Base-by-base conservation (phyloP, 1,139 yeast species). In the Kodamaea plutei region DNA sequence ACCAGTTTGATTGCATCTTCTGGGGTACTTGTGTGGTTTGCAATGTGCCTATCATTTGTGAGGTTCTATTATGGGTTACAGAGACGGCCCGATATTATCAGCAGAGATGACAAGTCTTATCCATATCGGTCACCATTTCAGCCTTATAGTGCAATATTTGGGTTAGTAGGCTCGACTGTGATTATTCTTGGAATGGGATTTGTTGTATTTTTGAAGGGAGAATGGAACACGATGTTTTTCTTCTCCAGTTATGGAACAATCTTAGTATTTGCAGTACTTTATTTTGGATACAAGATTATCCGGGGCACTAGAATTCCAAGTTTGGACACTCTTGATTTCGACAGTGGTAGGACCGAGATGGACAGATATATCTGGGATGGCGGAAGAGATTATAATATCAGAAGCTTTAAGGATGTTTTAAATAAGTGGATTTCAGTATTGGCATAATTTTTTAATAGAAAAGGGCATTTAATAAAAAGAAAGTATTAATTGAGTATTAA, bases 81-180 rank as follows among this genome's bases (percentile, higher is more conserved):
- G 42, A 55, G 72, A 31, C 60, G 93, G 32, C 84, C 84, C 0
- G 85, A 79, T 50, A 78, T 79, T 26, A 73, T 79, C 23, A 63
- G 70, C 34, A 58, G 87, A 41, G 68, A 77, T 40, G 84, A 79
- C 45, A 70, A 71, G 25, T 61, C 77, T n/a, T 84, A 83, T 50
- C 93, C 94, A 0, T 83, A 79, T 52, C 69, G 73, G 48, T 79
- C 93, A 3, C 85, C 85, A 6, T 69, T 79, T 25, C 95, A 85
- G 49, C 95, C 95, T 0, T 83, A 70, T 47, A 56, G 77, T 17
- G 91, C 94, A 1, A 72, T 76, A 28, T 60, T 77, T 41, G 95
- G 94, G 0, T 56, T 82, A 27, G 34, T 75, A 11, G 76, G 81
- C 1, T 70, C 84, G 2, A 40, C 66, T 1, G 26, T 73, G 11